Evolutionary conservation across 768 basidiomycete species (phyloP).

Genomic region (Tulasnella sp.): DNA sequence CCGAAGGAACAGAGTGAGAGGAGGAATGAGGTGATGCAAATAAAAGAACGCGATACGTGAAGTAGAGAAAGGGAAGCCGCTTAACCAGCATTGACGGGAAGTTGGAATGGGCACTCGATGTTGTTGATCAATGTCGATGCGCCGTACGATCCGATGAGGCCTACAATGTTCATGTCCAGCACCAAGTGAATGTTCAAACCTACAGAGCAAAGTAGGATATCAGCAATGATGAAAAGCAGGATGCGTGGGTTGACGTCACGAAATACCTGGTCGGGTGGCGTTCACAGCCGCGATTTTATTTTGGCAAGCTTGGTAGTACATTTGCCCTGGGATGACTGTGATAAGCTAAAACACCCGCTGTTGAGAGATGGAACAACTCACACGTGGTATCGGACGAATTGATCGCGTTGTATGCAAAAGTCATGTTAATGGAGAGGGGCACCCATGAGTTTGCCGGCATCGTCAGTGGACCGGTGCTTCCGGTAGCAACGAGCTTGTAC

Average conservation of each 20-base stretch:
- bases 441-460: conserved; percentile 56
- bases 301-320: conserved; percentile 69
- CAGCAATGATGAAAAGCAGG: conserved; percentile 8
- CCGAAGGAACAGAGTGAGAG: too few relatives aligned
- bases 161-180: conserved; percentile 54
- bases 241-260: too few relatives aligned
- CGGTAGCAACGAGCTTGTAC: conserved; percentile 49
- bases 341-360: conserved; percentile 12
- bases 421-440: conserved; percentile 59
- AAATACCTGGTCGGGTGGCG: conserved; percentile 53
- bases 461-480: conserved; percentile 43
- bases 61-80: too few relatives aligned
- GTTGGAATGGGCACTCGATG: conserved; percentile 59
- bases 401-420: conserved; percentile 67
- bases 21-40: too few relatives aligned
- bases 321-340: conserved; percentile 37
- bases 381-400: conserved; percentile 80
- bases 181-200: conserved; percentile 51
- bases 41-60: too few relatives aligned
- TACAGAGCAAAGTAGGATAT: too few relatives aligned
- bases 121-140: conserved; percentile 46
- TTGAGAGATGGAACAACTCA: conserved; percentile 25
- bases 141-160: conserved; percentile 42
- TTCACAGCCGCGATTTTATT: conserved; percentile 38
- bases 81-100: conserved; percentile 28